Evolutionary conservation across 371 early-diverging fungal genomes (phyloP), one percentile per base, ranked within the genome.

Genomic region (Syncephalastrum sp.): DNA sequence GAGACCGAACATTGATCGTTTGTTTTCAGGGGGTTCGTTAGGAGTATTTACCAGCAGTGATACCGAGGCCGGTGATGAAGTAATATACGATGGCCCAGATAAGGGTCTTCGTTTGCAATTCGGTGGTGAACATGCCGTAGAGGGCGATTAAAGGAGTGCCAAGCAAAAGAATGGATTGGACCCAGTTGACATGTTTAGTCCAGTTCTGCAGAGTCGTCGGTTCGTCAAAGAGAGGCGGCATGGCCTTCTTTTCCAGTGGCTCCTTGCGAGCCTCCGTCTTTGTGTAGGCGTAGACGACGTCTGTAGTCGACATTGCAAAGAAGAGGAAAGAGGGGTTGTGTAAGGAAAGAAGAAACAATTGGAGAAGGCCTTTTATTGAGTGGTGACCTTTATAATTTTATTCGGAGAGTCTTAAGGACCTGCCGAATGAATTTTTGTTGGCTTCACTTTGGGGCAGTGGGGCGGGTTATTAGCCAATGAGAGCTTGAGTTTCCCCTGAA

Each of bases 41-140:
- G 10, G 42, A 52, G 41, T 47, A 24, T 58, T 70, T 73, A 81
- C 90, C 94, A 50, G 91, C 95, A 38, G 97, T 97, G 74, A 97
- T 94, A 46, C 95, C 95, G 50, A 96, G 78, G 14, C 91, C 96
- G 14, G 95, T 91, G 60, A 88, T 61, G 60, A 84, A 85, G 72
- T 94, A 95, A 72, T 88, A 95, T 15, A 85, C 45, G 41, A 91
- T 59, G 25, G 89, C 55, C 84, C 87, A 94, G 53, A 89, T 71
- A 51, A 88, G 61, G 1, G 96, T 96, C 72, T 90, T 84, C 17
- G 55, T 53, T 50, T 64, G 70, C 47, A 94, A 61, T 57, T 82
- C 76, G 24, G 88, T 89, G 19, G 87, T 90, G 23, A 87, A 64
- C 29, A 87, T 44, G 54, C 94, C 95, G 65, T 93, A 93, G 44